Evolutionary conservation across 805 yeast genomes (phyloP).

Genomic region (Yamadazyma tumulicola): DNA sequence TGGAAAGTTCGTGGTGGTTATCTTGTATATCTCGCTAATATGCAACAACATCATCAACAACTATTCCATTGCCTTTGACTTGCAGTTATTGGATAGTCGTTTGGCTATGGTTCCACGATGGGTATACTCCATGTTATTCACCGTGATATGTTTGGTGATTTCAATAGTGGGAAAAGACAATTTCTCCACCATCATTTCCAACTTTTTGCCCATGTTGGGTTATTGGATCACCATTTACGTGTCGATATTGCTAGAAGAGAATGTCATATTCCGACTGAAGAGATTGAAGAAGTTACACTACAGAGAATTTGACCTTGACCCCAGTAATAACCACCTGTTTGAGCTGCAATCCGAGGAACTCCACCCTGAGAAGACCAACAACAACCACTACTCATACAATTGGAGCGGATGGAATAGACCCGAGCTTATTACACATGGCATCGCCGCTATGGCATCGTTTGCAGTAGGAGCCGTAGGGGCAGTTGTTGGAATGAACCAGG

Average conservation of each 20-base stretch:
- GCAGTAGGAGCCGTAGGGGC: conserved; percentile 87
- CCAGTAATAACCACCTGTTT: conserved; percentile 56
- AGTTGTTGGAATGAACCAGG: conserved; percentile 83
- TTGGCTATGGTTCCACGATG: conserved; percentile 74
- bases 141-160: conserved; percentile 40
- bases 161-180: conserved; percentile 78
- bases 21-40: conserved; percentile 83
- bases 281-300: conserved; percentile 57
- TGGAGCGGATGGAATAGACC: conserved; percentile 31
- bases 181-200: conserved; percentile 67
- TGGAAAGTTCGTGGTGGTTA: conserved; percentile 84
- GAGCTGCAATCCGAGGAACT: conserved; percentile 9
- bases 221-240: conserved; percentile 87
- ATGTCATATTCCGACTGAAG: conserved; percentile 69
- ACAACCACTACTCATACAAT: conserved; percentile 19
- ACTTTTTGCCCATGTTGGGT: conserved; percentile 88
- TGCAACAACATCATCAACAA: conserved; percentile 91
- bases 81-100: conserved; percentile 78
- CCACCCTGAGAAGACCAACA: conserved; percentile 2
- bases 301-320: conserved; percentile 57
- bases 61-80: conserved; percentile 85
- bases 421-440: conserved; percentile 26
- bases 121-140: conserved; percentile 33
- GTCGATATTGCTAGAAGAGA: conserved; percentile 74
- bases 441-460: conserved; percentile 71